Base-by-base conservation (phyloP, 2,329 filamentous ascomycete genomes). In the Trematosphaeria pertusa region DNA sequence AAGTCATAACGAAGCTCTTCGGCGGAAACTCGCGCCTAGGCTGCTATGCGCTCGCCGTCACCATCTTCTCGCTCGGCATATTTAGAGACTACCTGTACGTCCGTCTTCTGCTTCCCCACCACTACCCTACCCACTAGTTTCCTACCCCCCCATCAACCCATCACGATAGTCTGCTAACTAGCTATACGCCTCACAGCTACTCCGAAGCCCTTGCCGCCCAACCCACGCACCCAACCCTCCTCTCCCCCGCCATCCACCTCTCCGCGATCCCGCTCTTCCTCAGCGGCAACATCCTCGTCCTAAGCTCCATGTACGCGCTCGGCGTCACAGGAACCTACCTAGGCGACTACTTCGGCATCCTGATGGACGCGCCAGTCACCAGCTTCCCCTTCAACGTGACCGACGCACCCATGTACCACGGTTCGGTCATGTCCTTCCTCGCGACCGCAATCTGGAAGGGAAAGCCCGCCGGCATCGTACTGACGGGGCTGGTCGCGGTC, bases 341-440 rank as follows among this genome's bases (percentile, higher is more conserved):
- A 26, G 94, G 94, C 61, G 94, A 99, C 78, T 99, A 99, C 80
- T 99, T 97, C 70, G 94, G 94, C 61, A 97, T 97, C 71, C 81
- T 99, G 58, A 96, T 97, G 91, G 93, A 97, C 70, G 78, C 87
- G 59, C 93, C 93, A 64, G 92, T 99, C 41, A 96, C 91, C 10
- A 88, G 89, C 11, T 99, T 99, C 71, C 94, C 94, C 2, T 99
- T 99, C 81, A 97, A 89, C 73, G 82, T 97, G 51, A 92, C 87
- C 43, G 84, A 85, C 57, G 88, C 91, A 41, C 94, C 94, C 53
- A 99, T 99, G 94, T 99, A 99, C 79, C 89, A 91, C 77, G 94
- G 94, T 48, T 91, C 87, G 52, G 94, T 93, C 18, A 81, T 96
- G 81, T 93, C 88, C 75, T 99, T 99, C 75, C 75, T 97, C 46